Conservation (phyloP, 257 asterid species). For the Anisodus tanguticus region DNA sequence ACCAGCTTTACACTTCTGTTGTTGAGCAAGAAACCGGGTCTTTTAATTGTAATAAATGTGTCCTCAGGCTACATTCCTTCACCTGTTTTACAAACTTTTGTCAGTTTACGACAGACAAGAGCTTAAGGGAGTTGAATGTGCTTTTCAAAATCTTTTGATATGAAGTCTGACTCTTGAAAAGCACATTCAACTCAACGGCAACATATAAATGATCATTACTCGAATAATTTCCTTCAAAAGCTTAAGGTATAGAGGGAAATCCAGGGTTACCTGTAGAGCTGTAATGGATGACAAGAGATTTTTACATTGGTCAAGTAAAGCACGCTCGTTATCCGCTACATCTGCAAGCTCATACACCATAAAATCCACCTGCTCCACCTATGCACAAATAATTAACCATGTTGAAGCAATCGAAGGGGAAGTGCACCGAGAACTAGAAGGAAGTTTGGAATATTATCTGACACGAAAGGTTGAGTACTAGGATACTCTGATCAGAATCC, state of each 20-base stretch:
- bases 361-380: conserved; percentile 70
- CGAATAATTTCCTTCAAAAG: background rate
- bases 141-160: background rate
- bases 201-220: conserved; percentile 18
- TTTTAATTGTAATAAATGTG: conserved; percentile 60
- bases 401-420: conserved; percentile 8
- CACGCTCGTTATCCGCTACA: conserved; percentile 50
- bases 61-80: conserved; percentile 62
- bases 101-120: conserved; percentile 29
- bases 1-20: conserved; percentile 44
- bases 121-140: too few relatives aligned
- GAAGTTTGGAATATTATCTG: background rate
- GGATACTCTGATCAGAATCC: background rate
- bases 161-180: background rate
- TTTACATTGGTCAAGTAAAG: conserved; percentile 63
- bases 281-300: conserved; percentile 56
- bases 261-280: conserved; percentile 60
- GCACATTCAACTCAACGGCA: background rate
- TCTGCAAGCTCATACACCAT: conserved; percentile 60
- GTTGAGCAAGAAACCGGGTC: conserved; percentile 38
- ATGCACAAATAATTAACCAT: conserved; percentile 31
- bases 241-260: conserved; percentile 8
- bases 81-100: conserved; percentile 50
- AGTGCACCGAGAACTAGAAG: background rate
- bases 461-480: background rate